Base-by-base conservation (phyloP, 2,329 filamentous ascomycete genomes). In the Phyllosticta citrichinensis region DNA sequence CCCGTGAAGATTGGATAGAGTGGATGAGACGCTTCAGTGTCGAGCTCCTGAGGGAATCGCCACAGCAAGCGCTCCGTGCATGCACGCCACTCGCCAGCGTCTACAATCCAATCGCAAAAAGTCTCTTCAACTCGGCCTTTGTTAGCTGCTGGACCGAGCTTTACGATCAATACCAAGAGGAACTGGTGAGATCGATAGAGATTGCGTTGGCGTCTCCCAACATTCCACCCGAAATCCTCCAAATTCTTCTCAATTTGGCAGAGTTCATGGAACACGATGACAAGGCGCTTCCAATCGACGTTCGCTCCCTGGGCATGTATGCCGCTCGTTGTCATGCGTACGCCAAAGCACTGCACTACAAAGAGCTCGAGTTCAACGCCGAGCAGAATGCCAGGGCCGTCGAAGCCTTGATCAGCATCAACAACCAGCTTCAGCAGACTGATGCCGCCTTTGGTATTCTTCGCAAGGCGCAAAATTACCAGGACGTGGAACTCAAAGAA, bases 181-280 rank as follows among this genome's bases (percentile, higher is more conserved):
- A 99, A 72, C 83, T 99, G 51, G 95, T 99, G 57, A 87, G 88
- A 58, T 96, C 95, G 24, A 96, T 99, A 58, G 94, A 99, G 73
- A 91, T 89, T 64, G 94, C 95, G 0, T 88, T 99, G 66, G 94
- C 91, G 60, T 97, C 93, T 3, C 88, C 93, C 58, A 93, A 97
- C 67, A 95, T 99, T 12, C 93, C 94, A 0, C 94, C 95, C 0
- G 95, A 99, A 73, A 87, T 99, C 65, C 80, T 99, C 9, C 93
- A 96, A 63, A 87, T 97, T 56, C 80, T 99, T 27, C 84, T 99
- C 56, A 99, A 99, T 69, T 81, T 99, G 57, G 94, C 94, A 22
- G 94, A 99, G 72, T 99, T 99, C 73, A 99, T 99, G 94, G 94
- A 99, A 72, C 94, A 99, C 70, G 95, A 99, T 68, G 94, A 99